Conservation (phyloP, 352 stramenopile genomes). For the Phytophthora capsici region DNA sequence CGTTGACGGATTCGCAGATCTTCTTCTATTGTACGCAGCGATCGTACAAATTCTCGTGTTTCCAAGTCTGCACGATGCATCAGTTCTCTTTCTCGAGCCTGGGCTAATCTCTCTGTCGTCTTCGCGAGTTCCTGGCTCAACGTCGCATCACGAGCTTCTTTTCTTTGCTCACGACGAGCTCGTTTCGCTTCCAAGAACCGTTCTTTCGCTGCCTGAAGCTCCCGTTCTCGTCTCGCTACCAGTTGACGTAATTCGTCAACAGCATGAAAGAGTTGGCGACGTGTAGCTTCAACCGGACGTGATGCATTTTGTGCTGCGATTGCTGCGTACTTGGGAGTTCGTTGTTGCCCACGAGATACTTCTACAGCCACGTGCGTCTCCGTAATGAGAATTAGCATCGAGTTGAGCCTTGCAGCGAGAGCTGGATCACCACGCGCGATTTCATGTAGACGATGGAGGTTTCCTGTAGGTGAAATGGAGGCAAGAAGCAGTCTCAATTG, state of each 20-base stretch:
- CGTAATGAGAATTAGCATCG: constrained; percentile 59
- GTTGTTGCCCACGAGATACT: constrained; percentile 17
- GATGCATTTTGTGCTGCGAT: constrained; percentile 45
- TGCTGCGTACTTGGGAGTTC: constrained; percentile 35
- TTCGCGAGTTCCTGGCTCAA: constrained; percentile 24
- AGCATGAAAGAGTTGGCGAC: constrained; percentile 58
- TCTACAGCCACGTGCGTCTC: constrained; percentile 60
- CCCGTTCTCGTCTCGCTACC: constrained; percentile 34
- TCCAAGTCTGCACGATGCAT: constrained; percentile 61
- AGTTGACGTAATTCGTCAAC: constrained; percentile 46
- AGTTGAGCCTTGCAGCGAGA: constrained; percentile 50
- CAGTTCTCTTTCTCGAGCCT: constrained; percentile 35
- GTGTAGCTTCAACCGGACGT: constrained; percentile 44
- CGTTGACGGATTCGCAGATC: constrained; percentile 43
- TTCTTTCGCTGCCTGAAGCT: constrained; percentile 40
- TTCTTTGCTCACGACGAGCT: constrained; percentile 21
- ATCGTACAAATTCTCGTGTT: constrained; percentile 54
- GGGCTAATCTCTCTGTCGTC: constrained; percentile 44
- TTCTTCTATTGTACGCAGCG: constrained; percentile 36
- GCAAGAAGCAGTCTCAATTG: constrained; percentile 51
- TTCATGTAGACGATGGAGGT: constrained; percentile 65
- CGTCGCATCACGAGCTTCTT: constrained; percentile 14
- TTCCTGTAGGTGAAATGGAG: constrained; percentile 60
- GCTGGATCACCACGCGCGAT: constrained; percentile 38
- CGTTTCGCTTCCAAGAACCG: constrained; percentile 34